Evolutionary conservation across 179 eudicot species (phyloP), one percentile per base, ranked within the genome.

Genomic region (Camellia oleifera): DNA sequence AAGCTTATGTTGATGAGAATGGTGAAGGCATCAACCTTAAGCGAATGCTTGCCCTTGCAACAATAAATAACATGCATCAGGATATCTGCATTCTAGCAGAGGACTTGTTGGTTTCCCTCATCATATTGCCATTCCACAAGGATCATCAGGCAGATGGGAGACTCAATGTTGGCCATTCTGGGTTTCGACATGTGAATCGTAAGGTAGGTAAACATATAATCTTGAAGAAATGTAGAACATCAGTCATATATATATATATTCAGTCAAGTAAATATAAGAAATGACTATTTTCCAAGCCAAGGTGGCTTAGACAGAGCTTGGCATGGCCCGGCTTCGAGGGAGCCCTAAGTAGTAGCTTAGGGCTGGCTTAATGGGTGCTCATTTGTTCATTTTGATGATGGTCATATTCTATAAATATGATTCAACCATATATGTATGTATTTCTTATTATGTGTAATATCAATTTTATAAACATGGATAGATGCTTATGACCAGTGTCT

Each of bases 61-160:
- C 95, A 0, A 81, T 89, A 13, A 89, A 84, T 65, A 90, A 72
- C 45, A 90, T 95, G 99, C 92, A 94, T 17, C 97, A 92, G 20
- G 98, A 95, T 78, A 76, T 93, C 11, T 91, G 93, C 52, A 82
- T 83, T 61, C 73, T 93, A 66, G 98, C 94, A 0, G 94, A 92
- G 85, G 97, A 95, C 44, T 80, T 93, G 13, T 56, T 83, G 62
- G 82, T 84, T 26, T 90, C 93, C 1, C 73, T 95, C 42, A 83
- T 95, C 0, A 83, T 95, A 15, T 82, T 95, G 83, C 99, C 99
- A 2, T 93, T 92, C 81, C 99, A 95, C 72, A 87, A 85, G 82
- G 82, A 69, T 26, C 84, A 86, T 45, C 82, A 80, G 26, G 71
- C 67, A 13, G 91, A 88, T 48, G 88, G 92, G 14, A 88, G 83